Percentiles rank a stretch among this genome's conserved stretches.
Evolutionary conservation across 108 stramenopile genomes (phyloP).

Genomic region (Nannochloropsis gaditana): DNA sequence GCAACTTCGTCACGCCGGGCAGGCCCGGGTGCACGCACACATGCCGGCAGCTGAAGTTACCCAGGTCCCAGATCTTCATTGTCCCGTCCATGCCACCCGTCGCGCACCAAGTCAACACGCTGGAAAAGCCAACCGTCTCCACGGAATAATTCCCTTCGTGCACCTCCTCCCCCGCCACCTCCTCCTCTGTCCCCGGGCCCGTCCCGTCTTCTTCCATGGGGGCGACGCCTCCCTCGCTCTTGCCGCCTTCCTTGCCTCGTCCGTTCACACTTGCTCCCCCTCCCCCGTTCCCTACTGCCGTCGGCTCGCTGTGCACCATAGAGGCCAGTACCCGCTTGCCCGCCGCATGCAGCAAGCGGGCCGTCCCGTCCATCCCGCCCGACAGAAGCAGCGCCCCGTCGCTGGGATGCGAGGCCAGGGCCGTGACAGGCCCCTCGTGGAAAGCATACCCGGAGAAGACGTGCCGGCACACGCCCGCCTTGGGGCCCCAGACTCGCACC

Average conservation of each 20-base stretch:
- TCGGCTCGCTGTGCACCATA: constrained; percentile 64
- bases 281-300: neutral
- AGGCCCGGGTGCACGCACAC: constrained; percentile 50
- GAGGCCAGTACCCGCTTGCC: constrained; percentile 71
- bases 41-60: constrained; percentile 50
- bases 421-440: constrained; percentile 44
- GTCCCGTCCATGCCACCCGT: constrained; percentile 78
- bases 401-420: constrained; percentile 39
- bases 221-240: neutral
- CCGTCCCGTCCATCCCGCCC: constrained; percentile 78
- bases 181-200: constrained; percentile 54
- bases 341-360: constrained; percentile 70
- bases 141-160: constrained; percentile 52
- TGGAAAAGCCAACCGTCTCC: constrained; percentile 79
- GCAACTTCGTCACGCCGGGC: constrained; percentile 68
- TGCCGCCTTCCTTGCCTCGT: neutral
- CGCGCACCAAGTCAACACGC: constrained; percentile 36
- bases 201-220: constrained; percentile 21
- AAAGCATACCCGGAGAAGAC: constrained; percentile 63
- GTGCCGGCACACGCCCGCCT: constrained; percentile 72
- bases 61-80: constrained; percentile 74
- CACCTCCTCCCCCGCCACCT: constrained; percentile 53
- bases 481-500: constrained; percentile 81
- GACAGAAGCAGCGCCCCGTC: constrained; percentile 54
- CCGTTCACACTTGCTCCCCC: neutral